Percentiles rank a stretch among this genome's conserved stretches.
Evolutionary conservation across 306 rosid species (phyloP).

Genomic region (Prunus mira): DNA sequence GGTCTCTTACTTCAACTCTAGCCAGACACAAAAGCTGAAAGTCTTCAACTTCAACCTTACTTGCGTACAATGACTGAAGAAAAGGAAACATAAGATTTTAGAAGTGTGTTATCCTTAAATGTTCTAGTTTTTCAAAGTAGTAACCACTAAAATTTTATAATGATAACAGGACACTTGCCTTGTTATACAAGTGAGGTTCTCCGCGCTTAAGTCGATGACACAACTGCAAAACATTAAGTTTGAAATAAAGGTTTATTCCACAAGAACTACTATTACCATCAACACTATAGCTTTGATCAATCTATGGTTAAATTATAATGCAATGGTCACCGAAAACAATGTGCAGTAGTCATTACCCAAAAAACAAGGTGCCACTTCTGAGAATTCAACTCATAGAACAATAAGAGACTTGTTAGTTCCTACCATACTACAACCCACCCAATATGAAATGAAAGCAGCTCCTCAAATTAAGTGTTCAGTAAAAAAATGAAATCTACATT

Average conservation of each 20-base stretch:
- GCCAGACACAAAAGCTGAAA: slow-evolving; percentile 65
- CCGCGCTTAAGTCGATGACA: slow-evolving; percentile 37
- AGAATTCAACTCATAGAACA: not conserved
- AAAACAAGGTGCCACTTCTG: not conserved
- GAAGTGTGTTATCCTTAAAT: slow-evolving; percentile 5
- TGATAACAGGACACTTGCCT: slow-evolving; percentile 37
- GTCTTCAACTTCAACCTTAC: slow-evolving; percentile 72
- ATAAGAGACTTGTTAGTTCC: not conserved
- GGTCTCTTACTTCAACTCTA: slow-evolving; percentile 50
- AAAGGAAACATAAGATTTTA: slow-evolving; percentile 20
- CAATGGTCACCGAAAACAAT: not conserved
- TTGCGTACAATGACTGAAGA: slow-evolving; percentile 64
- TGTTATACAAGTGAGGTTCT: slow-evolving; percentile 31
- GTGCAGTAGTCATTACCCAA: not conserved
- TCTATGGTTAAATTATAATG: not conserved
- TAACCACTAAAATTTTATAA: slow-evolving; percentile 2
- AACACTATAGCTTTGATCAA: not conserved
- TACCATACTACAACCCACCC: not conserved
- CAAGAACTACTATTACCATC: not conserved
- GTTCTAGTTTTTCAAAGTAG: not conserved
- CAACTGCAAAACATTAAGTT: slow-evolving; percentile 48
- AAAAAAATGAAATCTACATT: not conserved
- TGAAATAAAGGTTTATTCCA: slow-evolving; percentile 20
- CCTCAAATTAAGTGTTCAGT: not conserved
- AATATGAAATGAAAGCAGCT: not conserved